These are phyloP conservation scores for Dryas integrifolia DNA, from an alignment of 331 rosid genomes.

Conservation along the genomic window DNA sequence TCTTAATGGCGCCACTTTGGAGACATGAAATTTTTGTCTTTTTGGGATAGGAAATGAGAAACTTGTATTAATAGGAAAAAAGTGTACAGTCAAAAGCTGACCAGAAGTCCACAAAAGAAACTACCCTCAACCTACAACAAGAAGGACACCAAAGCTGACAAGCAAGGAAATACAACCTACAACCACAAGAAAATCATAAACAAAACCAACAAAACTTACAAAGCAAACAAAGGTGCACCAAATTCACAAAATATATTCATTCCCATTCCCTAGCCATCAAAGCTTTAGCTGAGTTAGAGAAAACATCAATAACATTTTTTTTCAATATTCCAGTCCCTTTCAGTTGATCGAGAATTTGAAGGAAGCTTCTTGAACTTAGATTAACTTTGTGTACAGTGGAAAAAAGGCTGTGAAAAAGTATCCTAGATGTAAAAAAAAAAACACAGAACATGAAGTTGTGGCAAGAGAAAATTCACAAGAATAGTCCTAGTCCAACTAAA, in stretches of 20 bases:
- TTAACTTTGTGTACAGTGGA: background rate
- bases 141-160: no score
- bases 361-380: background rate
- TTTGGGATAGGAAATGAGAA: no score
- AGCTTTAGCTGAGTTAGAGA: background rate
- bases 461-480: background rate
- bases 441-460: background rate
- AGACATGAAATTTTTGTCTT: background rate
- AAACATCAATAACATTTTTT: background rate
- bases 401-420: background rate
- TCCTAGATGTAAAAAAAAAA: background rate
- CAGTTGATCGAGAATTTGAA: background rate
- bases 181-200: no score
- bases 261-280: background rate
- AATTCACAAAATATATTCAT: no score
- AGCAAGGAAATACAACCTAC: no score
- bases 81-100: no score
- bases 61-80: no score
- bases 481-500: background rate
- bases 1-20: background rate
- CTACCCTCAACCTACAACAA: no score
- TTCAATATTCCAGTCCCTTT: background rate
- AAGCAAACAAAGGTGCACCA: no score
- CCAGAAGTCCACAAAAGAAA: no score
- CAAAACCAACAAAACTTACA: no score